Evolutionary conservation across 2,329 filamentous ascomycete genomes (phyloP), one percentile per base, ranked within the genome.

Genomic region (Gaeumannomyces tritici): DNA sequence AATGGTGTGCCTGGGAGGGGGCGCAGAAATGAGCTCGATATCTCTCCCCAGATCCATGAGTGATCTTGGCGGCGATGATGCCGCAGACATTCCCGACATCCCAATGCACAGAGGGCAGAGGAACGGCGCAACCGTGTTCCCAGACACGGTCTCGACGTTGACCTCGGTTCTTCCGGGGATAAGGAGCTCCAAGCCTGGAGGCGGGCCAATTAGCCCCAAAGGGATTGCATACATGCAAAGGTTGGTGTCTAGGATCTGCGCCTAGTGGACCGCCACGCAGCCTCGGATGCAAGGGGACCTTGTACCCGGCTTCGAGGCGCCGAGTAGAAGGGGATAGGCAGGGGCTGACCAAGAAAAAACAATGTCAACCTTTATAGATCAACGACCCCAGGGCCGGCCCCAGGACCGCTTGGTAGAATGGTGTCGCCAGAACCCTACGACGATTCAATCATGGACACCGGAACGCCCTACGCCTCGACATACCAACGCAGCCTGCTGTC

Each of bases 41-140:
- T 27, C 29, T 55, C 63, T n/a, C 26, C 51, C n/a, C 51, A 57
- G 55, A 51, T 62, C 35, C 42, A 62, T 60, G 58, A 69, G 33
- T 24, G 62, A 64, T 11, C 56, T 62, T 27, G 57, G 29, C 26
- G 28, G 47, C 18, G 61, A 62, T 15, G 57, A 51, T 21, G 61
- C 57, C 47, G 61, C 61, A 21, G 61, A 62, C 31, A 62, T 62
- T 13, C 61, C 61, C 8, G 61, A 62, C 21, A 62, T 62, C 12
- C 57, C 57, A 21, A 27, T 62, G 12, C 61, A 57, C 18, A 62
- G 61, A 15, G 21, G 57, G 42, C 33, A 15, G 28, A 11, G 21
- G 4, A 27, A 55, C 3, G 28, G 26, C 6, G 18, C 31, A n/a
- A 21, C 18, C 24, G 21, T 27, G 12, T 51, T 51, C 11, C 21